phyloP scores from a whole-genome alignment of 2,329 filamentous ascomycete species.

The Ophiostoma pallidulum region DNA sequence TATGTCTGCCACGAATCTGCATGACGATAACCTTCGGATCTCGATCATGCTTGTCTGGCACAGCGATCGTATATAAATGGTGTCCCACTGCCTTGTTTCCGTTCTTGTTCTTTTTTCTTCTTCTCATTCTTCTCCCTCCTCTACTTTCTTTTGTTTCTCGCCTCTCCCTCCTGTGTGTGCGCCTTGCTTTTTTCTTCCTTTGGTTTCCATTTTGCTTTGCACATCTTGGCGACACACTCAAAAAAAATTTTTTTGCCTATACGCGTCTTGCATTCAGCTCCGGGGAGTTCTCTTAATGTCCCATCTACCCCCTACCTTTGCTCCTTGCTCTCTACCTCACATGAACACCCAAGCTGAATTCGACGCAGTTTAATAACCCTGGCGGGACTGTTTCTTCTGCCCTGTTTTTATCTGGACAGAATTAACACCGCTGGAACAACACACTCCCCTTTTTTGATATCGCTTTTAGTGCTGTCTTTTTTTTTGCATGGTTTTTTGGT shows the following conservation, averaged over 20 bases:
- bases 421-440: no score
- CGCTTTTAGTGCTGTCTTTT: no score
- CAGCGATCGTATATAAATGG: constrained; percentile 40
- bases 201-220: background rate
- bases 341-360: background rate
- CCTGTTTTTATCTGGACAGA: background rate
- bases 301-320: no score
- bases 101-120: constrained; percentile 21
- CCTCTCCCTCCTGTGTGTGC: background rate
- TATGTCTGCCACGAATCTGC: constrained; percentile 42
- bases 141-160: background rate
- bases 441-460: no score
- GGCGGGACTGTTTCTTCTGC: background rate
- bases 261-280: no score
- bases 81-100: no score
- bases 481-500: no score
- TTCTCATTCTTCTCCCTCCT: background rate
- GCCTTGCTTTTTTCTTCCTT: background rate
- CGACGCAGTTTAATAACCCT: background rate
- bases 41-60: constrained; percentile 53
- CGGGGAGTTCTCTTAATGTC: no score
- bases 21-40: constrained; percentile 45
- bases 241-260: no score
- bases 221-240: background rate
- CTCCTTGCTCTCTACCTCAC: background rate